These are phyloP conservation scores for Umbilicaria muhlenbergii DNA, from an alignment of 495 filamentous ascomycete species.

Conservation along the genomic window DNA sequence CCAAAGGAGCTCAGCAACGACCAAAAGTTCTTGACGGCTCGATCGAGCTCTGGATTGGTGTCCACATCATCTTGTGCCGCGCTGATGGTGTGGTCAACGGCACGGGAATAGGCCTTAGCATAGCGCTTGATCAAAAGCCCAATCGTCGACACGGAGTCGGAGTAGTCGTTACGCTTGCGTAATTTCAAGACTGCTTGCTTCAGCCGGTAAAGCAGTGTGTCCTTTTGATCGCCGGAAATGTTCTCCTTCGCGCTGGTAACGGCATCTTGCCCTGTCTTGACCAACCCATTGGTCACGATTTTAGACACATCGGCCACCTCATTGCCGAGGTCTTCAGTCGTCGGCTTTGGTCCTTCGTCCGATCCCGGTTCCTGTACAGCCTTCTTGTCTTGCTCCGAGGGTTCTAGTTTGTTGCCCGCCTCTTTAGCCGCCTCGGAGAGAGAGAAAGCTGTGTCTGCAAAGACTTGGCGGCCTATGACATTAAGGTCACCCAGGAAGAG, in stretches of 20 bases:
- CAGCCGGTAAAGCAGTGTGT: slow-evolving; percentile 57
- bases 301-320: slow-evolving; percentile 48
- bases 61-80: slow-evolving; percentile 52
- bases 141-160: slow-evolving; percentile 68
- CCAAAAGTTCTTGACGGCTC: slow-evolving; percentile 66
- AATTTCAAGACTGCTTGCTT: slow-evolving; percentile 64
- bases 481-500: slow-evolving; percentile 73
- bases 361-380: slow-evolving; percentile 39
- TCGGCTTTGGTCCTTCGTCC: slow-evolving; percentile 35
- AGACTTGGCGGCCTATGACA: slow-evolving; percentile 66
- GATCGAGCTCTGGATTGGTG: slow-evolving; percentile 57
- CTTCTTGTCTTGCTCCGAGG: slow-evolving; percentile 43
- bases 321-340: slow-evolving; percentile 41
- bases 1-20: slow-evolving; percentile 63
- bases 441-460: slow-evolving; percentile 70
- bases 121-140: slow-evolving; percentile 64
- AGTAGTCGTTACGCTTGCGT: slow-evolving; percentile 62
- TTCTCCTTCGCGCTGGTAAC: slow-evolving; percentile 53
- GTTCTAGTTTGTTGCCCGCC: slow-evolving; percentile 54
- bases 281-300: slow-evolving; percentile 45
- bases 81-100: slow-evolving; percentile 43
- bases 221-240: slow-evolving; percentile 48
- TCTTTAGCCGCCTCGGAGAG: slow-evolving; percentile 56
- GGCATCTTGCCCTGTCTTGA: slow-evolving; percentile 49
- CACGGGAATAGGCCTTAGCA: slow-evolving; percentile 57